Conservation (phyloP, 805 yeast genomes). For the Cyberlindnera subsufficiens region DNA sequence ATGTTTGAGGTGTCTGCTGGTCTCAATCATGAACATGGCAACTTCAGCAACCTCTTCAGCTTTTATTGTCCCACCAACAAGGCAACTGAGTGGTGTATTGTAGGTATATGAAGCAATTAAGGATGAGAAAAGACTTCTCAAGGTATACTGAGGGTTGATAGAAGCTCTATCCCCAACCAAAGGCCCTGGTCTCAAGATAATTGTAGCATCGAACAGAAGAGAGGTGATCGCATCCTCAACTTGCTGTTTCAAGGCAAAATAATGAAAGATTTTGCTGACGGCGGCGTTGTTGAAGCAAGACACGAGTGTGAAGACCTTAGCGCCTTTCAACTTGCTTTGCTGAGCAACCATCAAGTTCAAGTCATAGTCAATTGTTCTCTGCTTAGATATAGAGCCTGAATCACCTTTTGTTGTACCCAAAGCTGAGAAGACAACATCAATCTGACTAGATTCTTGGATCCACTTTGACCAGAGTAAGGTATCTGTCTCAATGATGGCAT, state of each 20-base stretch:
- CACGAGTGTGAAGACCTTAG: slow-evolving; percentile 56
- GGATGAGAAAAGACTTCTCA: slow-evolving; percentile 8
- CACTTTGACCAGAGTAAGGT: slow-evolving; percentile 43
- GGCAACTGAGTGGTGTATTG: slow-evolving; percentile 7
- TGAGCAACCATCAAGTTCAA: slow-evolving; percentile 58
- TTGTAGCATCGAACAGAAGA: slow-evolving; percentile 56
- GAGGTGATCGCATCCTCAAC: slow-evolving; percentile 59
- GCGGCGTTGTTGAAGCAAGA: slow-evolving; percentile 54
- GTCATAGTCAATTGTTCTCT: slow-evolving; percentile 65
- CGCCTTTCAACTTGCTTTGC: slow-evolving; percentile 61
- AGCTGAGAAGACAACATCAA: slow-evolving; percentile 45
- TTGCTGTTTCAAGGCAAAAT: slow-evolving; percentile 61
- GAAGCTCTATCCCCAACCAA: slow-evolving; percentile 28
- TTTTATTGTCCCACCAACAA: slow-evolving; percentile 13
- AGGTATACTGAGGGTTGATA: slow-evolving; percentile 2
- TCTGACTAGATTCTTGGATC: slow-evolving; percentile 17
- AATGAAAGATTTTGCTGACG: slow-evolving; percentile 46
- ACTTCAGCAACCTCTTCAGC: slow-evolving; percentile 17
- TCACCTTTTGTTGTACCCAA: slow-evolving; percentile 67
- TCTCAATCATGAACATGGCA: slow-evolving; percentile 12
- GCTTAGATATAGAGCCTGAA: slow-evolving; percentile 66
- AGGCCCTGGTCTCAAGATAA: slow-evolving; percentile 72
- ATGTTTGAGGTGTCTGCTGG: neutral
- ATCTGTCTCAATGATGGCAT: slow-evolving; percentile 39
- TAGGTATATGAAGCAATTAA: slow-evolving; percentile 12